Evolutionary conservation across 129 eudicot species (phyloP).

Genomic region (Gnaphalium uliginosum): DNA sequence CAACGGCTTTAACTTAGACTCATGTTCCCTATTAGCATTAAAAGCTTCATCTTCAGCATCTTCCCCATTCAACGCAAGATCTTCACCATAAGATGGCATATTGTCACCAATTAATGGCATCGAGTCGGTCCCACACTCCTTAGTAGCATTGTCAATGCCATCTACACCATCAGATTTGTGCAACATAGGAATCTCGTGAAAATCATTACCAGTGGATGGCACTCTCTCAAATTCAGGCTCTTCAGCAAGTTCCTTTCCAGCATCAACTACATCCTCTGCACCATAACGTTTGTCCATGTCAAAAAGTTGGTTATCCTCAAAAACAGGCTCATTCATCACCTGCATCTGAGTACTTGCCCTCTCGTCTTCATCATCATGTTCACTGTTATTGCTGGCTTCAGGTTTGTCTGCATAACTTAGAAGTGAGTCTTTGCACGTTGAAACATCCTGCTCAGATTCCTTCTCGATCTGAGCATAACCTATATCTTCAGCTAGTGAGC

Average conservation of each 20-base stretch:
- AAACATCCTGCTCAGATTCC: not conserved
- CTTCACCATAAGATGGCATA: constrained; percentile 1
- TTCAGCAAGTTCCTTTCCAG: not conserved
- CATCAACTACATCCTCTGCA: not conserved
- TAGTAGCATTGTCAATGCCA: not conserved
- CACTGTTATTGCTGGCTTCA: not conserved
- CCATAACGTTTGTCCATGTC: not conserved
- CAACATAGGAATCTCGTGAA: not conserved
- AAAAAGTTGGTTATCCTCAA: not conserved
- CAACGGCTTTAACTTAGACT: not conserved
- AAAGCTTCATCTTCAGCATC: constrained; percentile 1
- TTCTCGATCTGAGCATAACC: not conserved
- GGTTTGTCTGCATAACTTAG: not conserved
- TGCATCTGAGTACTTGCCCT: not conserved
- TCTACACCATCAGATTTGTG: constrained; percentile 8
- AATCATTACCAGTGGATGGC: not conserved
- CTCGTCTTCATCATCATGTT: not conserved
- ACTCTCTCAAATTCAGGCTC: constrained; percentile 1
- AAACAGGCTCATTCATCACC: constrained; percentile 6
- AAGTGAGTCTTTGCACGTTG: not conserved
- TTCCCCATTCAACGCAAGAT: constrained; percentile 6
- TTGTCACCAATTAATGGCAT: not conserved
- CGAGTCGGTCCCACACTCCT: not conserved
- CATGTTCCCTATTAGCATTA: not conserved
- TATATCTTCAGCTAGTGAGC: not conserved